Base-by-base conservation (phyloP, 768 basidiomycete genomes). In the Lactifluus volemus region DNA sequence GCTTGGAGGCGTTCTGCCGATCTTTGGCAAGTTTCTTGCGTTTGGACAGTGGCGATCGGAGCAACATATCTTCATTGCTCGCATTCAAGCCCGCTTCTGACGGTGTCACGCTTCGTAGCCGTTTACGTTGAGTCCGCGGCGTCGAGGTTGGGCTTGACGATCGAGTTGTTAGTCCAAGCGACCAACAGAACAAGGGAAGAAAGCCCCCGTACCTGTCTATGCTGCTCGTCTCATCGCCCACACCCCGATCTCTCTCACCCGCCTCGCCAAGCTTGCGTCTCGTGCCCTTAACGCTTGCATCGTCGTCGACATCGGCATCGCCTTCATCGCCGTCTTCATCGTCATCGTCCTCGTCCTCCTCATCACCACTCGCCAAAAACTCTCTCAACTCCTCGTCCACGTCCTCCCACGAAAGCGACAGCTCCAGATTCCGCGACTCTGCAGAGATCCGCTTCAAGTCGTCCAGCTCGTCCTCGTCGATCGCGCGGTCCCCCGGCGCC, bases 11-110 rank as follows among this genome's bases (percentile, higher is more conserved):
- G 53, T 85, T 84, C 12, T 78, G 78, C 45, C 89, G 81, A 45
- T 84, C 84, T 12, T 83, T 78, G 7, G 79, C 81, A 42, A 91
- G 66, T 73, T 85, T 89, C 76, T 89, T 90, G 71, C 90, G 82
- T 73, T 92, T 93, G 19, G 88, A 82, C 45, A 89, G 76, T 1
- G 88, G 89, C 2, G 88, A 90, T 15, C 83, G 78, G 25, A 84
- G 72, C 14, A 69, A 65, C 12, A 68, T 65, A 67, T 83, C 80
- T 39, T 78, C 59, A 38, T 72, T 70, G 17, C 63, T 59, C 29
- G 59, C 56, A 63, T 75, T 75, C 41, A 73, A 61, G 39, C 68
- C 79, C n/a, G 71, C 70, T 25, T 85, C 84, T 5, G 84, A 85
- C 0, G 89, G 87, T 4, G 90, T 91, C 21, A 81, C 68, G 68